phyloP scores from a whole-genome alignment of 345 rosid species.

The Salix caprea region DNA sequence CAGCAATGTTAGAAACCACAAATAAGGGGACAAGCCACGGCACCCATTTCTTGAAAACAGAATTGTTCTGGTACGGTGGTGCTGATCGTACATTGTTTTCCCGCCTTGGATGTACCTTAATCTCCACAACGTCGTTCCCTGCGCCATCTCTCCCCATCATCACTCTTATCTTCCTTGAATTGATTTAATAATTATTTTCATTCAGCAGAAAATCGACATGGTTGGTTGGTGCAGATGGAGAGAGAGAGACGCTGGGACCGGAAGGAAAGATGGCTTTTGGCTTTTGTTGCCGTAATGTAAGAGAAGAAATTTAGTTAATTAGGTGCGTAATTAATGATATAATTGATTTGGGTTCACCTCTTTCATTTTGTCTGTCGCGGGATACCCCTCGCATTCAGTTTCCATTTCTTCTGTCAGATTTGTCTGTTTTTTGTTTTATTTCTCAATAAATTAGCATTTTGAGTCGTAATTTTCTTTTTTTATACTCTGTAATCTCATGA shows the following conservation, averaged over 20 bases:
- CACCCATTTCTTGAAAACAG: slow-evolving; percentile 42
- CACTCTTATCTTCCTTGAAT: not conserved
- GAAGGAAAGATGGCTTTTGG: not conserved
- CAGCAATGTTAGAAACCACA: slow-evolving; percentile 20
- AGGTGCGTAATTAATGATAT: not conserved
- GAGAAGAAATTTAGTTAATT: not conserved
- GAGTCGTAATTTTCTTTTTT: no score
- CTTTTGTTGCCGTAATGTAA: not conserved
- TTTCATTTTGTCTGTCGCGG: not conserved
- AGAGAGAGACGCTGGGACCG: not conserved
- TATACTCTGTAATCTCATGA: no score
- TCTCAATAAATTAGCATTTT: no score
- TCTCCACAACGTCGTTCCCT: slow-evolving; percentile 29
- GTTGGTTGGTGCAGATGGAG: not conserved
- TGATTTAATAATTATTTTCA: not conserved
- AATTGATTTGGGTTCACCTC: not conserved
- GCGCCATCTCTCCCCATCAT: slow-evolving; percentile 33
- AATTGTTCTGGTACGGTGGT: slow-evolving; percentile 8
- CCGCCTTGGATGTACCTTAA: slow-evolving; percentile 41
- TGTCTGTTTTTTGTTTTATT: no score
- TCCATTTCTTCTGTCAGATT: not conserved
- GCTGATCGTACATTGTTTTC: slow-evolving; percentile 11
- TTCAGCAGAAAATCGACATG: not conserved
- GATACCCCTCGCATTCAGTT: not conserved
- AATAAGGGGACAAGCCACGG: slow-evolving; percentile 29